Conservation (phyloP, 768 basidiomycete species). For the Phylloporus sp. region DNA sequence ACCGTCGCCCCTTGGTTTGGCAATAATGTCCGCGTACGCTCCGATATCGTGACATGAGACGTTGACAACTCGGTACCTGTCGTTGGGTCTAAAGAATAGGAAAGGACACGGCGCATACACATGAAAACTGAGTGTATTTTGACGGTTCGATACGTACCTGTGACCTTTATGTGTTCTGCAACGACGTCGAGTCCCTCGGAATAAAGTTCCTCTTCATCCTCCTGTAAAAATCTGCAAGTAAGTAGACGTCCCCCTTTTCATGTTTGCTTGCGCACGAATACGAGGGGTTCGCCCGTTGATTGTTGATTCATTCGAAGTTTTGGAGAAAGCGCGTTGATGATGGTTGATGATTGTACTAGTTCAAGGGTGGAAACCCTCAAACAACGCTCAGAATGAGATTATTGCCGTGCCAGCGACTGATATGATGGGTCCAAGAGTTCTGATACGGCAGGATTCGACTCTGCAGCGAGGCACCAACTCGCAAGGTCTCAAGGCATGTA, state of each 20-base stretch:
- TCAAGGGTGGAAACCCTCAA: constrained; percentile 4
- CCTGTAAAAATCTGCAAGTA: constrained; percentile 10
- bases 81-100: constrained; percentile 5
- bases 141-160: constrained; percentile 18
- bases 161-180: not conserved
- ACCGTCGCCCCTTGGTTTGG: constrained; percentile 5
- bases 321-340: constrained; percentile 3
- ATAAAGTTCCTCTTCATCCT: constrained; percentile 26
- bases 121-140: not conserved
- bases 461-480: constrained; percentile 21
- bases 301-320: constrained; percentile 5
- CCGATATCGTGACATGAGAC: constrained; percentile 14
- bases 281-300: constrained; percentile 15
- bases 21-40: constrained; percentile 21
- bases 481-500: constrained; percentile 22
- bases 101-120: not conserved
- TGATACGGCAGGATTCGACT: constrained; percentile 5
- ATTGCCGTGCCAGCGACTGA: constrained; percentile 4
- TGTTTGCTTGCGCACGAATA: constrained; percentile 17
- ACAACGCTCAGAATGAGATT: not conserved
- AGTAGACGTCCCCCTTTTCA: not conserved
- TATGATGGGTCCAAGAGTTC: constrained; percentile 6
- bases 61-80: constrained; percentile 15
- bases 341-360: constrained; percentile 12
- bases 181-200: constrained; percentile 15